Base-by-base conservation (phyloP, 2,329 filamentous ascomycete genomes). In the Cladosporium sp. region DNA sequence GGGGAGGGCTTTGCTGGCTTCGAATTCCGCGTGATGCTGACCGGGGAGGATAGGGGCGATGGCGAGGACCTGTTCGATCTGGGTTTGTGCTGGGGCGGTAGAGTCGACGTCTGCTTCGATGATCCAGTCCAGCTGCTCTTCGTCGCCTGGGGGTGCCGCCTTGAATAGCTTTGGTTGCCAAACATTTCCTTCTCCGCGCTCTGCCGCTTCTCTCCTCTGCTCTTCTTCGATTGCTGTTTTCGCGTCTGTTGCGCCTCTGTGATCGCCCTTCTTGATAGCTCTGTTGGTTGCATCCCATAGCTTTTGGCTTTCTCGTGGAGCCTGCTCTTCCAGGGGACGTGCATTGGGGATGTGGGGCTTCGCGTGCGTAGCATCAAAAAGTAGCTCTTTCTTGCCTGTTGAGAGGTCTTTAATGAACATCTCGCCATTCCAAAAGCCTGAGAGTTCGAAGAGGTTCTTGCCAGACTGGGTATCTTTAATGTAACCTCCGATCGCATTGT, bases 141-240 rank as follows among this genome's bases (percentile, higher is more conserved):
- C 91, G 47, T 78, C 76, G 24, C 77, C 77, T 4, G 85, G 76
- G 54, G 86, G 85, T 12, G 96, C 90, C 58, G 82, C 81, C 67
- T 93, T 87, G 83, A 99, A 99, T 14, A 98, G 85, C 69, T 89
- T 88, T 0, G 95, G 94, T 38, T 88, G 87, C 95, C 95, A 99
- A 69, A 96, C 92, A 14, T 90, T 90, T 12, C 93, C 88, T 58
- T 93, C 90, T 36, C 86, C 86, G 73, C 95, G 86, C 74, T 87
- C 87, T 21, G 93, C 90, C 1, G 95, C 93, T 75, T 97, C 94
- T 69, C 93, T 90, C 74, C 95, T 87, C 79, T 99, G 95, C 74
- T 87, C 88, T 73, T 98, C 94, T 77, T 99, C 95, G 67, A 99
- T 92, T 77, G 90, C 91, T n/a, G 92, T 93, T 82, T 99, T 99